A percentile compares a stretch with the other conserved stretches of the same genome.
phyloP scores from a whole-genome alignment of 495 filamentous ascomycete genomes.

The Podospora pseudoanserina region DNA sequence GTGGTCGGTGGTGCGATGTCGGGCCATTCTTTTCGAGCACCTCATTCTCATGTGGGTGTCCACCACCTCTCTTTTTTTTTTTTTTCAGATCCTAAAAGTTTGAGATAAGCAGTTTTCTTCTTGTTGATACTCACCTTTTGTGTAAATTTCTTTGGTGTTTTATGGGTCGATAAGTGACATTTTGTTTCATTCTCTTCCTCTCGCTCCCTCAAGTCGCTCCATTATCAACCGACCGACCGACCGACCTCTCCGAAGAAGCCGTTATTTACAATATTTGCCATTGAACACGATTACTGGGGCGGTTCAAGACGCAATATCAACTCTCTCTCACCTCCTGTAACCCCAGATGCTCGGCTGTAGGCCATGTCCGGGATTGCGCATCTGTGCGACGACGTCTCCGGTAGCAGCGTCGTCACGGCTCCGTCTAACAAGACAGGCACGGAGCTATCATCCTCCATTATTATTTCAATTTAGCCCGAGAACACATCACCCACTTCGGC shows the following conservation, averaged over 20 bases:
- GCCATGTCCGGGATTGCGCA: constrained; percentile 29
- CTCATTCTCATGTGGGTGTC: background rate
- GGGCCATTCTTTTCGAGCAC: background rate
- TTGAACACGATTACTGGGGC: too few species aligned
- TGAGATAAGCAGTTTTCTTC: background rate
- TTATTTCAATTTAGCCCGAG: constrained; percentile 21
- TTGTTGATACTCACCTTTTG: background rate
- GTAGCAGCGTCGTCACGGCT: constrained; percentile 17
- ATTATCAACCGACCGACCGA: background rate
- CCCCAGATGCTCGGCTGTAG: constrained; percentile 10
- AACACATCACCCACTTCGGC: constrained; percentile 33
- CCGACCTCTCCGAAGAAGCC: background rate
- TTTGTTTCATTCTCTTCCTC: background rate
- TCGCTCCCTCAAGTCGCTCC: background rate
- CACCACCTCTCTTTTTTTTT: background rate
- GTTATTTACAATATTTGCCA: background rate
- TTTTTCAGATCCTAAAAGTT: too few species aligned
- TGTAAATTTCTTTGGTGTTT: background rate
- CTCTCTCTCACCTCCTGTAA: background rate
- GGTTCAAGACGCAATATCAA: too few species aligned
- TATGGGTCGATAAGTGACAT: background rate
- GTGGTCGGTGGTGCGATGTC: background rate
- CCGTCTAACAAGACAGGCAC: constrained; percentile 20
- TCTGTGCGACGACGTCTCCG: constrained; percentile 29
- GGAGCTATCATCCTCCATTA: constrained; percentile 19